Conservation (phyloP, 2,329 filamentous ascomycete species). For the Pyrenophora teres region DNA sequence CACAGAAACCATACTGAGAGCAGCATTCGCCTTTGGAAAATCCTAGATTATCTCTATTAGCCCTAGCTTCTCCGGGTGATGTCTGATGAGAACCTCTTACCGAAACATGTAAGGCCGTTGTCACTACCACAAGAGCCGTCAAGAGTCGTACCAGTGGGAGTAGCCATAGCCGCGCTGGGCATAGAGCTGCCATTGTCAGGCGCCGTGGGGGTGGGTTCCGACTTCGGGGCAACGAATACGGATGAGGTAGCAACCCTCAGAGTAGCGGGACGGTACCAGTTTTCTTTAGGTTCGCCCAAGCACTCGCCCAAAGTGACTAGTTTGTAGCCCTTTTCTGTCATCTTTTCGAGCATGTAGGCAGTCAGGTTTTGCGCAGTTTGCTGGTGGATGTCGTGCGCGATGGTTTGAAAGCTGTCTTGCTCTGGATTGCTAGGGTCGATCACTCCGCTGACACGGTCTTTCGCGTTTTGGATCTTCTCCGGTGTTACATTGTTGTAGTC, state of each 20-base stretch:
- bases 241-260: constrained; percentile 17
- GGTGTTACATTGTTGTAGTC: constrained; percentile 42
- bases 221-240: constrained; percentile 15
- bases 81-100: neutral
- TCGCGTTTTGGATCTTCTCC: constrained; percentile 40
- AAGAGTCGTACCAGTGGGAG: constrained; percentile 5
- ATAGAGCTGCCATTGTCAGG: constrained; percentile 1
- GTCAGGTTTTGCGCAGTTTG: constrained; percentile 52
- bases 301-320: constrained; percentile 55
- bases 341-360: constrained; percentile 48
- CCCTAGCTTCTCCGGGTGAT: neutral
- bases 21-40: constrained; percentile 48
- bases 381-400: constrained; percentile 57
- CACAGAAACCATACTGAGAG: constrained; percentile 46
- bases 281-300: constrained; percentile 49
- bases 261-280: constrained; percentile 52
- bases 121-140: constrained; percentile 28
- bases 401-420: constrained; percentile 53
- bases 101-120: constrained; percentile 26
- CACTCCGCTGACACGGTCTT: constrained; percentile 48
- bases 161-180: constrained; percentile 9
- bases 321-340: constrained; percentile 46
- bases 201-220: constrained; percentile 20
- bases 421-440: constrained; percentile 39
- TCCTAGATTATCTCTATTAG: constrained; percentile 6